phyloP scores from a whole-genome alignment of 345 rosid species.

The Pistacia atlantica region DNA sequence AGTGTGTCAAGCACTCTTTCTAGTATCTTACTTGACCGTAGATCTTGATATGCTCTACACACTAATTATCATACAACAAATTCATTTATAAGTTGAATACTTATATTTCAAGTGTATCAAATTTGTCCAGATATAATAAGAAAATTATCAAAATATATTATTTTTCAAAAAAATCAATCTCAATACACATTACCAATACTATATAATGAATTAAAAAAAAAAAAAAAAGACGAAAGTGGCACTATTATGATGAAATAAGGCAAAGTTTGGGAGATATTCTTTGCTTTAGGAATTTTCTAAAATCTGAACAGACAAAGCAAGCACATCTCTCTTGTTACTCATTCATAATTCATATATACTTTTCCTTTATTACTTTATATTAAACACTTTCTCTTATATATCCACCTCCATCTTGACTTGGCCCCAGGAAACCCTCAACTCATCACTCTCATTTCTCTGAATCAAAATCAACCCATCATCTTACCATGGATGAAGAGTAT shows the following conservation, averaged over 20 bases:
- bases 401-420: not conserved
- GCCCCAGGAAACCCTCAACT: not conserved
- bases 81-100: too few species aligned
- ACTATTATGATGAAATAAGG: not conserved
- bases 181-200: not conserved
- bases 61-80: too few species aligned
- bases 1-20: too few species aligned
- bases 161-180: too few species aligned
- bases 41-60: too few species aligned
- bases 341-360: too few species aligned
- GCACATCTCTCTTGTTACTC: conserved; percentile 18
- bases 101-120: too few species aligned
- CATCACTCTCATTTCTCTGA: conserved; percentile 3
- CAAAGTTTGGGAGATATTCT: not conserved
- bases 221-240: not conserved
- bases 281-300: conserved; percentile 12
- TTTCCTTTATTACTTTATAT: not conserved
- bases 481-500: conserved; percentile 87
- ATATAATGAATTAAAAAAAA: not conserved
- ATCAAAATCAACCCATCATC: not conserved
- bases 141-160: too few species aligned
- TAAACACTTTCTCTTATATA: not conserved
- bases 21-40: too few species aligned
- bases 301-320: conserved; percentile 13
- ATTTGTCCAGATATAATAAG: too few species aligned